phyloP scores from a whole-genome alignment of 1,284 basidiomycete species.

The Microbotryum silenes-acaulis region DNA sequence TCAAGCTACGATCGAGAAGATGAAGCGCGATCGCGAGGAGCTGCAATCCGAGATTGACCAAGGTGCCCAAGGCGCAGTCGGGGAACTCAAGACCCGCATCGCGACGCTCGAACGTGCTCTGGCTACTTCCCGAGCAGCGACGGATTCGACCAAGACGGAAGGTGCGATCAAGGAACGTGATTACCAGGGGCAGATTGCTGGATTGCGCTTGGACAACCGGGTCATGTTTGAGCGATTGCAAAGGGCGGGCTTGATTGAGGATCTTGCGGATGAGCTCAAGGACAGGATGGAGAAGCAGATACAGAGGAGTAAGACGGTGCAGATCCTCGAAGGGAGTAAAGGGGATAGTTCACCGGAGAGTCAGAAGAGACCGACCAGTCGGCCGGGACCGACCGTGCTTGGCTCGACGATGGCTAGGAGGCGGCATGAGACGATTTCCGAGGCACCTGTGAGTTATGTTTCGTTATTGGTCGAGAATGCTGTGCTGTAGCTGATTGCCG shows the following conservation, averaged over 20 bases:
- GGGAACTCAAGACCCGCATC: constrained; percentile 67
- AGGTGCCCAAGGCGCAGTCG: constrained; percentile 75
- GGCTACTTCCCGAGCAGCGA: constrained; percentile 66
- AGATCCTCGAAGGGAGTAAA: constrained; percentile 56
- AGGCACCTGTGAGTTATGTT: too few relatives aligned
- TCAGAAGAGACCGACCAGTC: constrained; percentile 19
- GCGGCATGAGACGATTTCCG: constrained; percentile 2
- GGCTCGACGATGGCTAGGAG: constrained; percentile 35
- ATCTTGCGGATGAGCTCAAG: constrained; percentile 69
- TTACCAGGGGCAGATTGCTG: constrained; percentile 79
- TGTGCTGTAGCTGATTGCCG: constrained; percentile 55
- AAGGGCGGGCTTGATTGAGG: constrained; percentile 66
- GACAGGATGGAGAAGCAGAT: constrained; percentile 71
- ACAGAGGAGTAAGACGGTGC: constrained; percentile 75
- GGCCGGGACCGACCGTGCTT: constrained; percentile 40
- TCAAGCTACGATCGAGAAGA: constrained; percentile 55
- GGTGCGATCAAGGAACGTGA: constrained; percentile 69
- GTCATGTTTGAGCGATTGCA: constrained; percentile 89
- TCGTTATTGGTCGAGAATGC: constrained; percentile 52
- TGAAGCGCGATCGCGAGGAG: constrained; percentile 49
- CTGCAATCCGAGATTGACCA: constrained; percentile 72
- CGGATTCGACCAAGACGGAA: constrained; percentile 50
- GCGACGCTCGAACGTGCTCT: constrained; percentile 72
- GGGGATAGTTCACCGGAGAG: background rate
- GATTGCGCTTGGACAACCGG: constrained; percentile 85